Conservation (phyloP, 2,329 filamentous ascomycete genomes). For the Xylariaceae sp. region DNA sequence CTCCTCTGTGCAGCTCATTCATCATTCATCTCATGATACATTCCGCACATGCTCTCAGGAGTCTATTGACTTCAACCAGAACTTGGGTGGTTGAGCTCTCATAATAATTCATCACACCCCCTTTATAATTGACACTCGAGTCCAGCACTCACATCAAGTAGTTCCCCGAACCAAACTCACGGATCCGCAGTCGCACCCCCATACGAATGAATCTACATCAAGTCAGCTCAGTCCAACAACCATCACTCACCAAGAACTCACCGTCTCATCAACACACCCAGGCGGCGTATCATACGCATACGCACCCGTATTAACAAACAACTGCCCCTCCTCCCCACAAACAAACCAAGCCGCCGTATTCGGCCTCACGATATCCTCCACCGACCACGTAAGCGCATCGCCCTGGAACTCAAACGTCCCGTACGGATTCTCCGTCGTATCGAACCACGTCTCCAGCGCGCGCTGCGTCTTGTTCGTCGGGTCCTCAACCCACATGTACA, state of each 20-base stretch:
- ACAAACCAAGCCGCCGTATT: slow-evolving; percentile 57
- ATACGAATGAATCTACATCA: slow-evolving; percentile 15
- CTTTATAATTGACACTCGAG: too few relatives aligned
- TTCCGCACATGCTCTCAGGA: too few relatives aligned
- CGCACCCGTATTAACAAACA: slow-evolving; percentile 56
- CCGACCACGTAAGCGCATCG: slow-evolving; percentile 53
- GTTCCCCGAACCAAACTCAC: not conserved
- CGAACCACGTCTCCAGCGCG: slow-evolving; percentile 48
- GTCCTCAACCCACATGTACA: slow-evolving; percentile 45
- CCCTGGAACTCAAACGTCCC: slow-evolving; percentile 53
- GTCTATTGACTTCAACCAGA: too few relatives aligned
- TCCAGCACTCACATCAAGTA: too few relatives aligned
- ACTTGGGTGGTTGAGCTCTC: too few relatives aligned
- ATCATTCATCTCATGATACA: too few relatives aligned
- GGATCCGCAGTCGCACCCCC: slow-evolving; percentile 17
- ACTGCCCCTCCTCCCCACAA: slow-evolving; percentile 41
- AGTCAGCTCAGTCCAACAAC: not conserved
- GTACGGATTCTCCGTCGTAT: slow-evolving; percentile 45
- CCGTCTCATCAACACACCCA: slow-evolving; percentile 55
- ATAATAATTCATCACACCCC: too few relatives aligned
- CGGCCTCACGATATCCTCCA: slow-evolving; percentile 43
- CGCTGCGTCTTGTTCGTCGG: slow-evolving; percentile 42
- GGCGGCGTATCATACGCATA: slow-evolving; percentile 53
- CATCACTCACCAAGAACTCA: slow-evolving; percentile 30
- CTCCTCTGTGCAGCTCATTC: too few relatives aligned